Base-by-base conservation (phyloP, 2,329 filamentous ascomycete genomes). In the Emericellopsis atlantica region DNA sequence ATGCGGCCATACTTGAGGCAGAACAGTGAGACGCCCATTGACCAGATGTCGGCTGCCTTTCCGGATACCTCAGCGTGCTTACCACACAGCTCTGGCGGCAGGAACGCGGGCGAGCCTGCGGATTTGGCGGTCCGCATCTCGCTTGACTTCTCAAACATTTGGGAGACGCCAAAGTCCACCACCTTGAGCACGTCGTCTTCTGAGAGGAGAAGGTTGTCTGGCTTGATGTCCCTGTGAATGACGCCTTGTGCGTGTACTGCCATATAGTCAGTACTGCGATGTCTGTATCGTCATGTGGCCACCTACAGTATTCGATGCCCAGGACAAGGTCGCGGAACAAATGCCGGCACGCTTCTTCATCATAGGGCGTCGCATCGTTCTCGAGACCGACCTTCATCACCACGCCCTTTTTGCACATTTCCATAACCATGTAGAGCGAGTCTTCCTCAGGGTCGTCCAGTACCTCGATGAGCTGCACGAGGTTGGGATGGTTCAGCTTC, bases 321-420 rank as follows among this genome's bases (percentile, higher is more conserved):
- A 96, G 63, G 44, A 96, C 87, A 61, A 98, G 71, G 61, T 98
- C 90, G 38, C 92, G 81, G 55, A 98, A 96, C 86, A 87, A 96
- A 54, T 76, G 82, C 39, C 92, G 78, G 55, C 89, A 95, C 40
- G 72, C 72, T 52, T 95, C 87, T 46, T 84, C 76, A 23, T 77
- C 71, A 57, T 95, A 95, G 0, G 92, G 89, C 45, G 83, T 77
- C 15, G 87, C 84, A 43, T 74, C 70, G 52, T 94, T 82, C 44
- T 84, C 83, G n/a, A 96, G 65, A 4, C 86, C 87, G 42, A 98
- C 86, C 54, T 89, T 90, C 89, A 96, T 96, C 40, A 95, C 77
- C 18, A 95, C 90, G 1, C 92, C 92, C 59, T 95, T 95, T 55
- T 94, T 92, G 67, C 92, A 98, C 86, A 95, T 94, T 59, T 98